phyloP scores from a whole-genome alignment of 1,284 basidiomycete genomes.

The Rhodotorula sp. region DNA sequence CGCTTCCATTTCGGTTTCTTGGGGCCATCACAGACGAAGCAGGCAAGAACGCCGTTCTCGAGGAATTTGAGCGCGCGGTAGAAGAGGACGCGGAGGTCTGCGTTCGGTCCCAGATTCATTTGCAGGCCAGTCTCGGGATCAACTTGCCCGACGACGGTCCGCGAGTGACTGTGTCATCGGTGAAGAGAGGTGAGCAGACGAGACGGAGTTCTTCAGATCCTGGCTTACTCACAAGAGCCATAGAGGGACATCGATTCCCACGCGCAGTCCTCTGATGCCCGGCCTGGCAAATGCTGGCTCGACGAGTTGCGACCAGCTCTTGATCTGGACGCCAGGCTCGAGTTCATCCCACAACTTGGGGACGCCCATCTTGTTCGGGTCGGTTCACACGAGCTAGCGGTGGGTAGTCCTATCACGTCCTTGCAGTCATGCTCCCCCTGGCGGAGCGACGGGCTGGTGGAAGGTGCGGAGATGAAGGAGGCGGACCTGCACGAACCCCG shows the following conservation, averaged over 20 bases:
- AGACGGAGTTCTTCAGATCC: rapidly evolving
- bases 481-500: not conserved
- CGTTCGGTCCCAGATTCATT: slow-evolving; percentile 47
- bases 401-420: not conserved
- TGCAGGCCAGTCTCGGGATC: slow-evolving; percentile 9
- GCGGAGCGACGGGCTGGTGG: too few relatives aligned
- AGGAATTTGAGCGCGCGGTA: slow-evolving; percentile 65
- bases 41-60: slow-evolving; percentile 72
- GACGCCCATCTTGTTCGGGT: slow-evolving; percentile 29
- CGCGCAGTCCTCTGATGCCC: slow-evolving; percentile 48
- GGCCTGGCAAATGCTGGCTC: slow-evolving; percentile 20
- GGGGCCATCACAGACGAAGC: slow-evolving; percentile 95
- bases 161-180: slow-evolving; percentile 7
- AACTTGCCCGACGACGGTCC: slow-evolving; percentile 1
- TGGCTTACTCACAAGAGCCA: slow-evolving; percentile 30
- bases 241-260: slow-evolving; percentile 54
- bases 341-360: slow-evolving; percentile 26
- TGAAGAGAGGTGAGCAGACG: not conserved
- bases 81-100: slow-evolving; percentile 56
- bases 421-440: not conserved
- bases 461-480: not conserved
- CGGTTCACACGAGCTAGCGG: not conserved
- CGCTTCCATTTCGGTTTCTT: slow-evolving; percentile 79
- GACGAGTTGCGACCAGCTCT: slow-evolving; percentile 15
- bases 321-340: slow-evolving; percentile 16